A percentile compares a stretch with the other conserved stretches of the same genome.
Conservation (phyloP, 1,139 yeast genomes). For the Lodderomyces jiufengensis region DNA sequence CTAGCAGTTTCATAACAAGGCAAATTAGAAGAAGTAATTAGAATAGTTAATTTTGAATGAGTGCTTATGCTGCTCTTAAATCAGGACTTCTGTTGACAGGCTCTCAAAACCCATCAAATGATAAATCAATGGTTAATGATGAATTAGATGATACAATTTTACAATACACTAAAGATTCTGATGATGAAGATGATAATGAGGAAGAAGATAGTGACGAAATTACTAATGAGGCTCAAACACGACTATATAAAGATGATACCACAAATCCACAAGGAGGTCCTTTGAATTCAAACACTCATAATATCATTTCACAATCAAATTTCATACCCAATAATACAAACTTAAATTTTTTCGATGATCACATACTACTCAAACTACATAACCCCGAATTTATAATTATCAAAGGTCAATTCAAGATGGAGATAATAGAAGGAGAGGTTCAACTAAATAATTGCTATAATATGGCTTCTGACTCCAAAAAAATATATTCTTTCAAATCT, state of each 20-base stretch:
- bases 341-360: constrained; percentile 25
- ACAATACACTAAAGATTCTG: constrained; percentile 2
- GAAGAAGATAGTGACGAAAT: constrained; percentile 17
- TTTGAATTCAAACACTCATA: background rate
- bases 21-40: no score
- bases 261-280: background rate
- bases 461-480: constrained; percentile 28
- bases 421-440: constrained; percentile 56
- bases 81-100: background rate
- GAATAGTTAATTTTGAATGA: constrained; percentile 22
- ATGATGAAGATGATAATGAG: constrained; percentile 11
- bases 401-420: constrained; percentile 55
- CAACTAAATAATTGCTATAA: constrained; percentile 53
- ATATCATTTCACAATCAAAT: constrained; percentile 19
- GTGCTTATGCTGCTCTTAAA: constrained; percentile 52
- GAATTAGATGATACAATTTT: constrained; percentile 15
- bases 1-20: no score
- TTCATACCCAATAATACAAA: constrained; percentile 38
- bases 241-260: constrained; percentile 14
- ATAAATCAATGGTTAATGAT: constrained; percentile 13
- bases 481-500: constrained; percentile 36
- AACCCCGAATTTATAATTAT: constrained; percentile 48
- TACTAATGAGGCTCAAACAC: constrained; percentile 22
- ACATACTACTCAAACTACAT: constrained; percentile 41
- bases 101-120: constrained; percentile 12